A percentile compares a stretch with the other conserved stretches of the same genome.
These are phyloP conservation scores for Penicillium brevicompactum DNA, from an alignment of 2,329 filamentous ascomycete genomes.

Conservation along the genomic window DNA sequence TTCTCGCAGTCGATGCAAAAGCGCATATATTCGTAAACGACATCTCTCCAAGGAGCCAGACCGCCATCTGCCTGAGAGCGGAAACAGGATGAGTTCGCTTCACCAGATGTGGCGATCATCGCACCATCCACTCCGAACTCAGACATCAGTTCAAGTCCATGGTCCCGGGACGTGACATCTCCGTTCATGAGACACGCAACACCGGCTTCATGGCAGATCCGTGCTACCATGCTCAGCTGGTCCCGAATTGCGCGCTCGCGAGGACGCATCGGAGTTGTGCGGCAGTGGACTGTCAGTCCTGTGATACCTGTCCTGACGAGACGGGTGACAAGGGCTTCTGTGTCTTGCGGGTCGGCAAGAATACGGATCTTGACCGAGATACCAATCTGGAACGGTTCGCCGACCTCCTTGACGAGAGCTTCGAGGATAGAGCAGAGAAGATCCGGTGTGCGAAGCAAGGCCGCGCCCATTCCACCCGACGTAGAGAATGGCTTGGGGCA, in stretches of 20 bases:
- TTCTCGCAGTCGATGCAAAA: conserved; percentile 78
- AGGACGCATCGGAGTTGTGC: conserved; percentile 93
- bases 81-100: conserved; percentile 90
- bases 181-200: conserved; percentile 97
- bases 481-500: conserved; percentile 98
- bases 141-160: conserved; percentile 69
- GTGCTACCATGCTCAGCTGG: conserved; percentile 80
- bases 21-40: conserved; percentile 74
- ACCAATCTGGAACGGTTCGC: conserved; percentile 77
- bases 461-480: conserved; percentile 91
- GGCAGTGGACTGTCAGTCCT: conserved; percentile 90
- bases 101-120: conserved; percentile 94
- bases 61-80: conserved; percentile 69
- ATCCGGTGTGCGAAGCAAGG: conserved; percentile 82
- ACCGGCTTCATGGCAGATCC: conserved; percentile 78
- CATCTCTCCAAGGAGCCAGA: conserved; percentile 71
- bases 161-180: conserved; percentile 75
- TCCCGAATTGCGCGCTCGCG: conserved; percentile 82
- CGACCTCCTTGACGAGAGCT: conserved; percentile 77
- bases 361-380: conserved; percentile 97
- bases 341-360: conserved; percentile 74
- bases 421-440: conserved; percentile 80
- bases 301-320: conserved; percentile 88
- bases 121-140: conserved; percentile 89
- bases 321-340: conserved; percentile 72